These are phyloP conservation scores for Xylaria sp. DNA, from an alignment of 2,329 filamentous ascomycete genomes.

Conservation along the genomic window DNA sequence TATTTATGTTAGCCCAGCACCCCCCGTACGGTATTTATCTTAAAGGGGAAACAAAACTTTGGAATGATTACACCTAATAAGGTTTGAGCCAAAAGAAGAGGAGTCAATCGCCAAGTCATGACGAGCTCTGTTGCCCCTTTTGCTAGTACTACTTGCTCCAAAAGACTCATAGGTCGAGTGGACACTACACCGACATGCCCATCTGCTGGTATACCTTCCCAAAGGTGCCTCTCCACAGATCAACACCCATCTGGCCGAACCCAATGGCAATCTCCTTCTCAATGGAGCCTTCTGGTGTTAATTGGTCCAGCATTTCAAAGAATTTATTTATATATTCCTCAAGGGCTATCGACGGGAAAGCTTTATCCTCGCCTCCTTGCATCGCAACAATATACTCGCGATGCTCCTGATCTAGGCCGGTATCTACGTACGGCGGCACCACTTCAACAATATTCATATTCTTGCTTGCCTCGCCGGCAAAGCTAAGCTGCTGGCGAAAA, in stretches of 20 bases:
- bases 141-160: neutral
- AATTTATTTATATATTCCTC: conserved; percentile 50
- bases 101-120: neutral
- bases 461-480: conserved; percentile 30
- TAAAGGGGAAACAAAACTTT: too few relatives aligned
- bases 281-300: conserved; percentile 27
- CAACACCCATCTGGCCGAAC: conserved; percentile 39
- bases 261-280: conserved; percentile 50
- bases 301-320: conserved; percentile 44
- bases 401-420: conserved; percentile 29
- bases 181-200: neutral
- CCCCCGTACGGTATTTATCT: too few relatives aligned
- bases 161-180: neutral
- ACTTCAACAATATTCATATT: neutral
- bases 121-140: neutral
- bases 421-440: neutral
- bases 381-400: conserved; percentile 38
- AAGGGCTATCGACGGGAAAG: conserved; percentile 47
- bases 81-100: too few relatives aligned
- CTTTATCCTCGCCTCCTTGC: conserved; percentile 43
- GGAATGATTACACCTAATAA: too few relatives aligned
- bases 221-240: conserved; percentile 3
- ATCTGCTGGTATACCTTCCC: conserved; percentile 12
- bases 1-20: too few relatives aligned
- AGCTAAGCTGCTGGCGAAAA: conserved; percentile 45